phyloP scores from a whole-genome alignment of 148 eudicot species.

The Fallopia convolvulus region DNA sequence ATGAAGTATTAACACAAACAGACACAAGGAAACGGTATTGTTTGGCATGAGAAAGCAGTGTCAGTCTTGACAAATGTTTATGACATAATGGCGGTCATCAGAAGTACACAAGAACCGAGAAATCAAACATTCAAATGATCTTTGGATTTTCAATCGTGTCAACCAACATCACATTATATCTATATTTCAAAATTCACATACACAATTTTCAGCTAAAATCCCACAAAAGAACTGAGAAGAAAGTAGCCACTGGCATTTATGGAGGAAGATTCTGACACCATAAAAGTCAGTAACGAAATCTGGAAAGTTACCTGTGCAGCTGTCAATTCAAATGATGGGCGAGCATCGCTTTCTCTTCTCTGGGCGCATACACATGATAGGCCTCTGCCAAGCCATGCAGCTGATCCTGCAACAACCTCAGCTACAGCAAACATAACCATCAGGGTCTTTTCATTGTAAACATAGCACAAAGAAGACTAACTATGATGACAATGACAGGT shows the following conservation, averaged over 20 bases:
- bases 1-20: background rate
- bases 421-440: conserved; percentile 39
- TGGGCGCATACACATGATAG: conserved; percentile 98
- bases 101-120: background rate
- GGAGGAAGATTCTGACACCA: background rate
- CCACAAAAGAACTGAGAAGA: background rate
- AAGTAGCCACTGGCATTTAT: background rate
- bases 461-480: background rate
- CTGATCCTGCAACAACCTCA: conserved; percentile 96
- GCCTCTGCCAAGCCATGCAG: conserved; percentile 98
- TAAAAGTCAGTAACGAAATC: background rate
- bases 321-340: conserved; percentile 88
- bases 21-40: background rate
- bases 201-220: background rate
- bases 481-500: background rate
- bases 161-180: background rate
- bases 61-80: background rate
- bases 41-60: background rate
- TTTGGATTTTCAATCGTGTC: background rate
- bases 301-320: conserved; percentile 56
- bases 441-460: conserved; percentile 4
- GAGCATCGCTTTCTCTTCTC: conserved; percentile 81
- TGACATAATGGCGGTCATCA: background rate
- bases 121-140: background rate
- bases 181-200: background rate